phyloP scores from a whole-genome alignment of 2,329 filamentous ascomycete genomes.

The Claviceps capensis region DNA sequence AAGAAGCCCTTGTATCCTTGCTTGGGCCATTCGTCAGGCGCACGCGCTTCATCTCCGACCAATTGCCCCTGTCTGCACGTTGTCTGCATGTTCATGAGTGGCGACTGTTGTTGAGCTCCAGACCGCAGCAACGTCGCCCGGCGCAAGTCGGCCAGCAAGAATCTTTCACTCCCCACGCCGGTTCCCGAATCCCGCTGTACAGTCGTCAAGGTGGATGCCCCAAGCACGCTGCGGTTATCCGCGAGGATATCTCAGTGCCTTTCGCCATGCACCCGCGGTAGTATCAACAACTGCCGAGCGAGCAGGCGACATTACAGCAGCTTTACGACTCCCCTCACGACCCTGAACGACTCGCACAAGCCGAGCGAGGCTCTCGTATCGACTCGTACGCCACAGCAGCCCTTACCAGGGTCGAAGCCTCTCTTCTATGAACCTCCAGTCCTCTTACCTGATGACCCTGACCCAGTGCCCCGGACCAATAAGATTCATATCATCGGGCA shows the following conservation, averaged over 20 bases:
- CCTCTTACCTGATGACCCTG: slow-evolving; percentile 18
- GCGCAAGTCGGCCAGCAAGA: neutral
- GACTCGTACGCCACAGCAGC: slow-evolving; percentile 7
- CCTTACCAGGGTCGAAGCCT: slow-evolving; percentile 7
- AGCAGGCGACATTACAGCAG: slow-evolving; percentile 21
- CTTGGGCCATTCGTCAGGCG: too few relatives aligned
- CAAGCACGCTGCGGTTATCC: slow-evolving; percentile 28
- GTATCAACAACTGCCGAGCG: slow-evolving; percentile 21
- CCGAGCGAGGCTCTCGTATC: slow-evolving; percentile 12
- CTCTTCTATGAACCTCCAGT: slow-evolving; percentile 23
- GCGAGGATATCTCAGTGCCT: slow-evolving; percentile 26
- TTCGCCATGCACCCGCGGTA: slow-evolving; percentile 28
- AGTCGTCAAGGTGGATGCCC: slow-evolving; percentile 20
- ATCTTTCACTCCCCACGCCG: neutral
- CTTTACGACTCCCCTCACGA: slow-evolving; percentile 14
- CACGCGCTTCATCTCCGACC: too few relatives aligned
- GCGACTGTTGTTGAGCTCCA: neutral
- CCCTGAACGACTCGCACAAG: slow-evolving; percentile 11
- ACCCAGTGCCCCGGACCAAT: slow-evolving; percentile 17
- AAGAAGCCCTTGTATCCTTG: too few relatives aligned
- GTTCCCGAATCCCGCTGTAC: slow-evolving; percentile 4
- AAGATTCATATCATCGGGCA: slow-evolving; percentile 29
- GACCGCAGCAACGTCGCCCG: neutral
- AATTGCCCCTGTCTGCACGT: too few relatives aligned
- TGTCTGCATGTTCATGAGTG: too few relatives aligned